A percentile compares a stretch with the other conserved stretches of the same genome.
phyloP scores from a whole-genome alignment of 1,284 basidiomycete species.

The Ceraceosorus guamensis region DNA sequence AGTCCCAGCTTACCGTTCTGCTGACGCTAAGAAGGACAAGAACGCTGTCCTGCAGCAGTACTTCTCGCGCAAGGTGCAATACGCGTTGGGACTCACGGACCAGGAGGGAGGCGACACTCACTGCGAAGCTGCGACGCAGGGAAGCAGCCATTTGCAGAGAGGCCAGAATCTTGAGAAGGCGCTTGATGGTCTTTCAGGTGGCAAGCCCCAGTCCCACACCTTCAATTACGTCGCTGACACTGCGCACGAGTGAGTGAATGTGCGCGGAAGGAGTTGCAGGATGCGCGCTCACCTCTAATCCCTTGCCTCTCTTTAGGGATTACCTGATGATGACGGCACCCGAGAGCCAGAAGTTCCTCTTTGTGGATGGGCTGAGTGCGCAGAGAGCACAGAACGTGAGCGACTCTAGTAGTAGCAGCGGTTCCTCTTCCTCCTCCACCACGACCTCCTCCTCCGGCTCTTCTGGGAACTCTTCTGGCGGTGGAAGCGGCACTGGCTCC shows the following conservation, averaged over 20 bases:
- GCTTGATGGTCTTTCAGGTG: slow-evolving; percentile 18
- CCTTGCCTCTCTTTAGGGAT: slow-evolving; percentile 7
- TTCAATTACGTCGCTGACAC: slow-evolving; percentile 29
- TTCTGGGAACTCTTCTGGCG: background rate
- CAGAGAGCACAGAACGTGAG: background rate
- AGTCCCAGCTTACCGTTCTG: slow-evolving; percentile 7
- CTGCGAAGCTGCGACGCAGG: slow-evolving; percentile 37
- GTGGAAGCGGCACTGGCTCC: background rate
- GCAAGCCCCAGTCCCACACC: slow-evolving; percentile 19
- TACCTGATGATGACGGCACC: slow-evolving; percentile 32
- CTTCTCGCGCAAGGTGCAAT: slow-evolving; percentile 25
- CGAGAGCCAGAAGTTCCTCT: slow-evolving; percentile 22
- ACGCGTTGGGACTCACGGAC: slow-evolving; percentile 27
- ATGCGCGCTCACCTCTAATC: background rate
- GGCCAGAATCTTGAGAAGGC: slow-evolving; percentile 29
- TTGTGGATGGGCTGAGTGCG: slow-evolving; percentile 4
- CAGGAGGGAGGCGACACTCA: slow-evolving; percentile 33
- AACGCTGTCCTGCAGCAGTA: slow-evolving; percentile 16
- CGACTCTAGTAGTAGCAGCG: background rate
- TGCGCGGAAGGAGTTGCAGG: background rate
- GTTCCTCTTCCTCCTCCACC: background rate
- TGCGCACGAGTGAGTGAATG: slow-evolving; percentile 18
- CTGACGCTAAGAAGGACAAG: slow-evolving; percentile 2
- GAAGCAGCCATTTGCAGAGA: slow-evolving; percentile 26
- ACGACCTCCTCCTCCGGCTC: background rate